Conservation (phyloP, 768 basidiomycete genomes). For the Coprinopsis marcescibilis region DNA sequence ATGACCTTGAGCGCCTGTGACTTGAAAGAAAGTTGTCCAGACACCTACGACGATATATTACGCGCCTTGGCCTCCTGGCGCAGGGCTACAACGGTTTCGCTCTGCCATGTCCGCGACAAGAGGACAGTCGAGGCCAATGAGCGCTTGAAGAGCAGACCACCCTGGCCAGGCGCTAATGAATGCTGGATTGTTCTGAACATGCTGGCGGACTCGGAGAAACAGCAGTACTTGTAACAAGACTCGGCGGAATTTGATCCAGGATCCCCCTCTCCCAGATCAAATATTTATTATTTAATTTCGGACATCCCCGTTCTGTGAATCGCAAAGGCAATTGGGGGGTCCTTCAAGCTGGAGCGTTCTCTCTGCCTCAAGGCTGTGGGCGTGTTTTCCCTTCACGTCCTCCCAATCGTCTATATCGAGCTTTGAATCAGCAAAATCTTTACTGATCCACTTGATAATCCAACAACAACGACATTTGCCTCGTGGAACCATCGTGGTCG, state of each 20-base stretch:
- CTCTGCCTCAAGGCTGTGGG: too few relatives aligned
- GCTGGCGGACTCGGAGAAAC: conserved; percentile 16
- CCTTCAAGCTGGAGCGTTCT: too few relatives aligned
- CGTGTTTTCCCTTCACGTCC: neutral
- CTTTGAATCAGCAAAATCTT: conserved; percentile 6
- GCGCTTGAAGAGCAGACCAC: neutral
- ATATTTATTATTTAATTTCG: too few relatives aligned
- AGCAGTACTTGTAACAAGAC: too few relatives aligned
- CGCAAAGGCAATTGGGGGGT: too few relatives aligned
- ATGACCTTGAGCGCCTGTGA: conserved; percentile 10
- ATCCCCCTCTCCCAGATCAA: too few relatives aligned
- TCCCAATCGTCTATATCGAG: conserved; percentile 15
- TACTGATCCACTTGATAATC: conserved; percentile 18
- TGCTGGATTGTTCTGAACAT: conserved; percentile 4
- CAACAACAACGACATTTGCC: conserved; percentile 30
- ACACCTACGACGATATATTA: conserved; percentile 49
- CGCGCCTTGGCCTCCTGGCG: conserved; percentile 49
- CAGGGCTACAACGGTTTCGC: conserved; percentile 42
- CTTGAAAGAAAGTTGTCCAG: conserved; percentile 4
- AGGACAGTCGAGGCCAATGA: conserved; percentile 49
- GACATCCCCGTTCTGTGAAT: too few relatives aligned
- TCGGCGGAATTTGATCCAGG: too few relatives aligned
- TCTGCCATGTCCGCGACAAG: conserved; percentile 52
- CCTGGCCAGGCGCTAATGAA: neutral
- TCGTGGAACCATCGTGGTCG: conserved; percentile 53